phyloP scores from a whole-genome alignment of 345 rosid genomes.

The Physaria fendleri region DNA sequence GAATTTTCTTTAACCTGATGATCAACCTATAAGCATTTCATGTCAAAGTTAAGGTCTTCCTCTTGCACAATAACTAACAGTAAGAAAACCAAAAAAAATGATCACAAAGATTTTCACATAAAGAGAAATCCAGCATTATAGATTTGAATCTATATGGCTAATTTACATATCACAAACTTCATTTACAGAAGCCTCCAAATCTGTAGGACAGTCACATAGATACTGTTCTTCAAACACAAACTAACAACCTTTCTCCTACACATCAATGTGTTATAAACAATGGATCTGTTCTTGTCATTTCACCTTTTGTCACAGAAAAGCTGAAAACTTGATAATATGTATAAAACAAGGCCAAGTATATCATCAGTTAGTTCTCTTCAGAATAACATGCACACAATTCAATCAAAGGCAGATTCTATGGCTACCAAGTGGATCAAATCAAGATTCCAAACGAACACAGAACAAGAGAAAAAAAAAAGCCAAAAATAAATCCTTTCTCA shows the following conservation, averaged over 20 bases:
- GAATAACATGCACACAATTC: not conserved
- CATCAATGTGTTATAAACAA: too few species aligned
- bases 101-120: not conserved
- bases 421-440: slow-evolving; percentile 23
- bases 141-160: not conserved
- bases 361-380: not conserved
- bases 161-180: too few species aligned
- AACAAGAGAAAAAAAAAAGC: not conserved
- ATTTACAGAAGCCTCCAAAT: too few species aligned
- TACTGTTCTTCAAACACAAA: not conserved
- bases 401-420: slow-evolving; percentile 6
- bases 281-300: not conserved
- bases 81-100: not conserved
- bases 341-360: slow-evolving; percentile 3
- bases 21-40: slow-evolving; percentile 39
- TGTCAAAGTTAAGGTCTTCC: not conserved
- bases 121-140: not conserved
- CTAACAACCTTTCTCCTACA: not conserved
- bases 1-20: slow-evolving; percentile 30
- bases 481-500: not conserved
- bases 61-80: not conserved
- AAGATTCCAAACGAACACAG: slow-evolving; percentile 10
- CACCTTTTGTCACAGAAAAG: not conserved
- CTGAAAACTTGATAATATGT: not conserved
- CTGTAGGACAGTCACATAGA: not conserved